These are phyloP conservation scores for Haplosporangium gracile DNA, from an alignment of 192 early-diverging fungal genomes.

Conservation along the genomic window DNA sequence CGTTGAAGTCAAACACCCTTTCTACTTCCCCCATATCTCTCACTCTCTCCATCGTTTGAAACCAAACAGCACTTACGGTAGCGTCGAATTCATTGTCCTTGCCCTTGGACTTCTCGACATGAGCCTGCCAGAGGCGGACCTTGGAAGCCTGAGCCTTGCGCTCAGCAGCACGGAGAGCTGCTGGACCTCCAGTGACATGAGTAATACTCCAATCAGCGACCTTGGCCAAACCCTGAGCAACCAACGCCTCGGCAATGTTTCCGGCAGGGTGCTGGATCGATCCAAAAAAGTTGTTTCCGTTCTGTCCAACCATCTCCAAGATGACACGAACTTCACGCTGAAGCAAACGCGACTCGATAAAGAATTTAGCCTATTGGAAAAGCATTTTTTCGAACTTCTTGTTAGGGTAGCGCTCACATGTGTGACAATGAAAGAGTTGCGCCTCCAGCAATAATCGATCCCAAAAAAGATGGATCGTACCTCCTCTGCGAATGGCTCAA, in stretches of 20 bases:
- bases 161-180: conserved; percentile 84
- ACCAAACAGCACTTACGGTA: conserved; percentile 24
- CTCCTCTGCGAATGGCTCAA: conserved; percentile 94
- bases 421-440: neutral
- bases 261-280: conserved; percentile 86
- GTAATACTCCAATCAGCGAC: conserved; percentile 90
- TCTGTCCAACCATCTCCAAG: conserved; percentile 81
- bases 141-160: conserved; percentile 82
- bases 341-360: conserved; percentile 90
- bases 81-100: conserved; percentile 68
- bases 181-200: conserved; percentile 78
- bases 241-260: conserved; percentile 91
- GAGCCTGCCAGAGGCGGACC: conserved; percentile 88
- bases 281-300: conserved; percentile 81
- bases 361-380: conserved; percentile 77
- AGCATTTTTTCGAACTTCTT: neutral
- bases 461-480: conserved; percentile 7
- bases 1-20: no score
- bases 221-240: conserved; percentile 86
- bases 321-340: conserved; percentile 92
- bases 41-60: neutral
- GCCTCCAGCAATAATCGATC: neutral
- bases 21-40: neutral
- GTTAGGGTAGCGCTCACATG: neutral
- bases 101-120: conserved; percentile 67